A percentile compares a stretch with the other conserved stretches of the same genome.
These are phyloP conservation scores for Saccharomycopsis selenospora DNA, from an alignment of 805 yeast species.

Conservation along the genomic window DNA sequence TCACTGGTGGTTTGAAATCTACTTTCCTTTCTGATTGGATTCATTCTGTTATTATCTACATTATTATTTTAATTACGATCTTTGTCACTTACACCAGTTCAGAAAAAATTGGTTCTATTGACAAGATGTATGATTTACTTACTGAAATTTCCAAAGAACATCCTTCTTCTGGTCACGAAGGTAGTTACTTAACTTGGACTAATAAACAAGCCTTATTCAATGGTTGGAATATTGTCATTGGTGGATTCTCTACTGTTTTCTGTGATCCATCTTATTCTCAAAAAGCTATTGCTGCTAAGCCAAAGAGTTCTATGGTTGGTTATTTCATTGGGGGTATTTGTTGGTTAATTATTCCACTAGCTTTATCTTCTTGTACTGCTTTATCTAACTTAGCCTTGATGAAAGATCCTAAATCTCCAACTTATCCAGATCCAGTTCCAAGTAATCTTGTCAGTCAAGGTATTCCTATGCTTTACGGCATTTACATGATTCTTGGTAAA, in stretches of 20 bases:
- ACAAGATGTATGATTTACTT: conserved; percentile 36
- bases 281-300: conserved; percentile 37
- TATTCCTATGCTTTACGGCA: conserved; percentile 35
- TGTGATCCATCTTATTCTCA: conserved; percentile 36
- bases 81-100: conserved; percentile 31
- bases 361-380: conserved; percentile 33
- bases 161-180: conserved; percentile 30
- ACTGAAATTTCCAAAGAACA: conserved; percentile 28
- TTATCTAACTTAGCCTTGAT: conserved; percentile 32
- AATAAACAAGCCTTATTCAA: conserved; percentile 29
- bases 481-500: conserved; percentile 34
- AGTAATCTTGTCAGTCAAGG: conserved; percentile 31
- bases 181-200: conserved; percentile 32
- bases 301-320: conserved; percentile 29
- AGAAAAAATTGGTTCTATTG: conserved; percentile 36
- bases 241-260: conserved; percentile 32
- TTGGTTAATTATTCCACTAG: conserved; percentile 34
- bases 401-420: conserved; percentile 28
- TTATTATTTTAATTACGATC: conserved; percentile 31
- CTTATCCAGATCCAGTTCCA: conserved; percentile 29
- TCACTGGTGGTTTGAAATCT: conserved; percentile 46
- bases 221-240: conserved; percentile 28
- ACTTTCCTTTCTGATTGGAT: conserved; percentile 46
- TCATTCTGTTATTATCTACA: conserved; percentile 39
- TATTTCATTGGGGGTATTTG: conserved; percentile 34